Evolutionary conservation across 305 asterid genomes (phyloP).

Genomic region (Fraxinus ornus): DNA sequence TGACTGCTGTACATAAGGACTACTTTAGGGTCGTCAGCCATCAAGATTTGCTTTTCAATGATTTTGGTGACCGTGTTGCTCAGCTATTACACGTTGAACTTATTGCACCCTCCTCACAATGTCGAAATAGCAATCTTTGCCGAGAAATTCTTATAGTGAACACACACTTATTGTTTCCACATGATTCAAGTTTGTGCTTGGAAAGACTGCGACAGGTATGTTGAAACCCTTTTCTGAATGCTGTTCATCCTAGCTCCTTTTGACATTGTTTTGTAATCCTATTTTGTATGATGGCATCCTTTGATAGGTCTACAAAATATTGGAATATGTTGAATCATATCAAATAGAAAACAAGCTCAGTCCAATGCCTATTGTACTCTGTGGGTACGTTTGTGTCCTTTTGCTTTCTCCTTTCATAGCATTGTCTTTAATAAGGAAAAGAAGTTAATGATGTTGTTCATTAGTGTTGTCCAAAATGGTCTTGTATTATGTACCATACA

Average conservation of each 20-base stretch:
- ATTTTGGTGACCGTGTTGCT: slow-evolving; percentile 97
- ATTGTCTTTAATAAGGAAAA: not conserved
- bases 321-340: slow-evolving; percentile 79
- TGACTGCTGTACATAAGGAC: slow-evolving; percentile 89
- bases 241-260: not conserved
- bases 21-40: slow-evolving; percentile 71
- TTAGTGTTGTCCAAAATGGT: slow-evolving; percentile 47
- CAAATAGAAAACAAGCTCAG: slow-evolving; percentile 83
- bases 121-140: slow-evolving; percentile 47
- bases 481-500: not conserved
- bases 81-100: slow-evolving; percentile 86
- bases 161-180: slow-evolving; percentile 44
- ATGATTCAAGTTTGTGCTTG: slow-evolving; percentile 71
- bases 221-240: slow-evolving; percentile 5
- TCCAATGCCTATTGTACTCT: slow-evolving; percentile 89
- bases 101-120: slow-evolving; percentile 53
- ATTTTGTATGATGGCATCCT: slow-evolving; percentile 7
- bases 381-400: slow-evolving; percentile 54
- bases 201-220: slow-evolving; percentile 93
- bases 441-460: slow-evolving; percentile 20
- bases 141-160: slow-evolving; percentile 89
- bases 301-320: slow-evolving; percentile 77
- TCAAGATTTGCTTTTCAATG: slow-evolving; percentile 78
- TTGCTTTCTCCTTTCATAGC: not conserved
- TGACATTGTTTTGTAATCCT: not conserved